These are phyloP conservation scores for Pyrenula massariospora DNA, from an alignment of 495 filamentous ascomycete species.

Conservation along the genomic window DNA sequence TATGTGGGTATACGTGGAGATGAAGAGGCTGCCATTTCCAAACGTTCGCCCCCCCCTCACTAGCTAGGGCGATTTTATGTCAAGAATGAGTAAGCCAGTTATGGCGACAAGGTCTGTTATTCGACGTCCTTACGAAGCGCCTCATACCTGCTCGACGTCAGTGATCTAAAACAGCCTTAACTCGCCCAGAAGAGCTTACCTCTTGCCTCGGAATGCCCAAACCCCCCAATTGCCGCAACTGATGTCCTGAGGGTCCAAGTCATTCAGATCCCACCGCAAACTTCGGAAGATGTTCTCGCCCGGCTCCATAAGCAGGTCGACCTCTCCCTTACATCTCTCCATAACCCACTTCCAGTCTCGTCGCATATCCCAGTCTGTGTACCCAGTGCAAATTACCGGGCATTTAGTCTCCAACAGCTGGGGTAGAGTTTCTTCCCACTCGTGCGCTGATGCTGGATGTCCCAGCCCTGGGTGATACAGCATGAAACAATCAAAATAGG, in stretches of 20 bases:
- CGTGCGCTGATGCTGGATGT: constrained; percentile 81
- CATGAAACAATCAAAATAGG: constrained; percentile 94
- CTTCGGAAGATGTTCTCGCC: constrained; percentile 93
- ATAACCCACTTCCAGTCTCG: constrained; percentile 82
- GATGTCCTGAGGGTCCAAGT: constrained; percentile 86
- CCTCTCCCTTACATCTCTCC: constrained; percentile 72
- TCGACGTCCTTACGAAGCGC: constrained; percentile 40
- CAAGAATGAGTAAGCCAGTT: too few relatives aligned
- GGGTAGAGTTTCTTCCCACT: constrained; percentile 87
- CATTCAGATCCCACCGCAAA: constrained; percentile 92
- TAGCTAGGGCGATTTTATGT: too few relatives aligned
- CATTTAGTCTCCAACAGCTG: constrained; percentile 88
- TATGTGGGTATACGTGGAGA: too few relatives aligned
- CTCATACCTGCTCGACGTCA: constrained; percentile 43
- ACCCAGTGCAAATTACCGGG: constrained; percentile 86
- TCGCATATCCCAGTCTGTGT: constrained; percentile 89
- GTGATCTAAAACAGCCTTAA: constrained; percentile 4
- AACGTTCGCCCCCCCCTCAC: too few relatives aligned
- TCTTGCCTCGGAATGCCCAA: constrained; percentile 95
- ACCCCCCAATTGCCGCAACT: constrained; percentile 94
- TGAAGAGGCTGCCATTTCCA: too few relatives aligned
- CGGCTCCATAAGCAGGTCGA: constrained; percentile 82
- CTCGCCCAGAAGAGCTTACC: constrained; percentile 42
- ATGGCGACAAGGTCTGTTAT: too few relatives aligned
- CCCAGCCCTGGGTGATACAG: constrained; percentile 94